Percentiles rank a stretch among this genome's conserved stretches.
Evolutionary conservation across 2,329 filamentous ascomycete genomes (phyloP).

Genomic region (Aspergillus bombycis): DNA sequence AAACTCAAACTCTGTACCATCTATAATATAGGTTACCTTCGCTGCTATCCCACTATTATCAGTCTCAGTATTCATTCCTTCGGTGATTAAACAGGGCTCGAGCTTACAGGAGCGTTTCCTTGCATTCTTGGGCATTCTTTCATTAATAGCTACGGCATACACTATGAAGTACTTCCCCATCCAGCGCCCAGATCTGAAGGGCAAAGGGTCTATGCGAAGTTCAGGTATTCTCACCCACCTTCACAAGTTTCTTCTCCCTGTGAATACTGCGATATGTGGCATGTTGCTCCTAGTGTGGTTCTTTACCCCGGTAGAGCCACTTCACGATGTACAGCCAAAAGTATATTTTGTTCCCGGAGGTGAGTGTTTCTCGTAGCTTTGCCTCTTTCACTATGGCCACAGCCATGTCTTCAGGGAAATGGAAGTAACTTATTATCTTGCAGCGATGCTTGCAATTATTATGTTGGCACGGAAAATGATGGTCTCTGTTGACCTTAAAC

Average conservation of each 20-base stretch:
- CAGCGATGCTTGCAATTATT: conserved; percentile 39
- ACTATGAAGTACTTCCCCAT: conserved; percentile 38
- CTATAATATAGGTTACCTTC: conserved; percentile 34
- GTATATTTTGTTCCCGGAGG: conserved; percentile 43
- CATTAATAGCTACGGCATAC: conserved; percentile 42
- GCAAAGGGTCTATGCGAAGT: conserved; percentile 30
- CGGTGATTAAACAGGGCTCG: conserved; percentile 29
- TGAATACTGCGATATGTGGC: conserved; percentile 34
- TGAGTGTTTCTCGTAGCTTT: conserved; percentile 25
- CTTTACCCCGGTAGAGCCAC: conserved; percentile 19
- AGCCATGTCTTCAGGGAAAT: neutral
- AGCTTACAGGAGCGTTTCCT: conserved; percentile 28
- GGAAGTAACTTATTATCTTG: conserved; percentile 23
- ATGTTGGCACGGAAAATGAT: conserved; percentile 38
- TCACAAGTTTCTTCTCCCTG: conserved; percentile 27
- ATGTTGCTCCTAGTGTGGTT: conserved; percentile 34
- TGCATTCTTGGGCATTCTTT: conserved; percentile 38
- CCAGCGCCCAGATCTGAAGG: conserved; percentile 31
- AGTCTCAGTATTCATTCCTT: conserved; percentile 34
- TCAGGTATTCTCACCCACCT: conserved; percentile 24
- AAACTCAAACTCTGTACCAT: neutral
- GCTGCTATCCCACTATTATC: conserved; percentile 41
- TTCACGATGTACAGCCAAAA: conserved; percentile 26
- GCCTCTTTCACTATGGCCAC: conserved; percentile 18
- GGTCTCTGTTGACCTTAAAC: conserved; percentile 42